phyloP scores from a whole-genome alignment of 2,329 filamentous ascomycete species.

The Capronia americana region DNA sequence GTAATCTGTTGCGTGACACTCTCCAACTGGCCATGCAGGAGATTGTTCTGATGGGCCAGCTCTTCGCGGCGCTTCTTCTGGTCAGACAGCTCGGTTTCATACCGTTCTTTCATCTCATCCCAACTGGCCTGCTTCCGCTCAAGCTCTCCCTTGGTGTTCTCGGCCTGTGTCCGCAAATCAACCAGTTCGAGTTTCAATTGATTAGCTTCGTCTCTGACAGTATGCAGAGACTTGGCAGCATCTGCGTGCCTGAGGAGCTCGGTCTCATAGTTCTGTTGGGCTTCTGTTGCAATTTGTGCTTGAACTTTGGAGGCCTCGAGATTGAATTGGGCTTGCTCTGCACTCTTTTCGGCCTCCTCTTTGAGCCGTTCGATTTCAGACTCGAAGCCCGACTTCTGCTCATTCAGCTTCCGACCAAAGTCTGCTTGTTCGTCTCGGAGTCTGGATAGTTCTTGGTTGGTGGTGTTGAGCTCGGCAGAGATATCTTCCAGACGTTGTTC shows the following conservation, averaged over 20 bases:
- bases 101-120: conserved; percentile 78
- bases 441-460: conserved; percentile 80
- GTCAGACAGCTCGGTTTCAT: conserved; percentile 84
- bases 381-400: conserved; percentile 81
- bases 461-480: conserved; percentile 77
- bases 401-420: conserved; percentile 71
- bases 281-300: conserved; percentile 88
- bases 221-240: conserved; percentile 84
- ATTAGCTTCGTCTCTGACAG: conserved; percentile 79
- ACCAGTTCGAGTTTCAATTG: conserved; percentile 79
- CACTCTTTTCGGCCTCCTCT: conserved; percentile 80
- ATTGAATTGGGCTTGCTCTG: conserved; percentile 80
- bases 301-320: conserved; percentile 92
- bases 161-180: conserved; percentile 77
- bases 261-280: conserved; percentile 93
- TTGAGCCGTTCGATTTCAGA: conserved; percentile 80
- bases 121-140: conserved; percentile 85
- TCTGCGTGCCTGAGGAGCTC: conserved; percentile 95
- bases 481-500: conserved; percentile 84
- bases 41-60: conserved; percentile 83
- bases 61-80: conserved; percentile 81
- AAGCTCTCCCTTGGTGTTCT: conserved; percentile 81
- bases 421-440: conserved; percentile 83
- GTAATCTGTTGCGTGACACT: conserved; percentile 79
- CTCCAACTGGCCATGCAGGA: conserved; percentile 89